A percentile compares a stretch with the other conserved stretches of the same genome.
Evolutionary conservation across 257 asterid genomes (phyloP).

Genomic region (Salvia rosmarinus): DNA sequence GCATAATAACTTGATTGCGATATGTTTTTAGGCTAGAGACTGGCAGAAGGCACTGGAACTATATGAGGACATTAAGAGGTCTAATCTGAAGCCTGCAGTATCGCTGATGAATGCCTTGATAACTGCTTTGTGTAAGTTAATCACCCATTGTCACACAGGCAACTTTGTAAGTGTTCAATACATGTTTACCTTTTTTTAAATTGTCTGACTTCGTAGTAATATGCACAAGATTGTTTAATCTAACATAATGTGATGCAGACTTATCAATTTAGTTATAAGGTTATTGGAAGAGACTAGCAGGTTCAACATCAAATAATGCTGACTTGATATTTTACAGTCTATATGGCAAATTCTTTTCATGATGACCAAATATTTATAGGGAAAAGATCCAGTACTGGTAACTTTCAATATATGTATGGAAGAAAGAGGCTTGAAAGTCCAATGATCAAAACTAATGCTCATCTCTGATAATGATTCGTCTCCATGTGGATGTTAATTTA

Average conservation of each 20-base stretch:
- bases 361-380: not conserved
- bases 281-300: not conserved
- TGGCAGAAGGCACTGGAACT: slow-evolving; percentile 90
- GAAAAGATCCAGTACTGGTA: not conserved
- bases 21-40: slow-evolving; percentile 63
- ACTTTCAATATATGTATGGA: not conserved
- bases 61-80: slow-evolving; percentile 63
- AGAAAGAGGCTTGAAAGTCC: slow-evolving; percentile 17
- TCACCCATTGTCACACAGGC: slow-evolving; percentile 25
- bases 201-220: slow-evolving; percentile 23
- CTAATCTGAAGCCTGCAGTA: slow-evolving; percentile 78
- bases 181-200: not conserved
- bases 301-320: slow-evolving; percentile 13
- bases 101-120: slow-evolving; percentile 93
- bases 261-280: not conserved
- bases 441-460: not conserved
- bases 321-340: not conserved
- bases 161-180: slow-evolving; percentile 16
- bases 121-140: slow-evolving; percentile 87
- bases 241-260: slow-evolving; percentile 12
- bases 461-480: not conserved
- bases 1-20: slow-evolving; percentile 32
- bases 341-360: not conserved
- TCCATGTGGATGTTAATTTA: not conserved
- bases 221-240: slow-evolving; percentile 6